Conservation (phyloP, 1,139 yeast genomes). For the Blastobotrys ciferrii region DNA sequence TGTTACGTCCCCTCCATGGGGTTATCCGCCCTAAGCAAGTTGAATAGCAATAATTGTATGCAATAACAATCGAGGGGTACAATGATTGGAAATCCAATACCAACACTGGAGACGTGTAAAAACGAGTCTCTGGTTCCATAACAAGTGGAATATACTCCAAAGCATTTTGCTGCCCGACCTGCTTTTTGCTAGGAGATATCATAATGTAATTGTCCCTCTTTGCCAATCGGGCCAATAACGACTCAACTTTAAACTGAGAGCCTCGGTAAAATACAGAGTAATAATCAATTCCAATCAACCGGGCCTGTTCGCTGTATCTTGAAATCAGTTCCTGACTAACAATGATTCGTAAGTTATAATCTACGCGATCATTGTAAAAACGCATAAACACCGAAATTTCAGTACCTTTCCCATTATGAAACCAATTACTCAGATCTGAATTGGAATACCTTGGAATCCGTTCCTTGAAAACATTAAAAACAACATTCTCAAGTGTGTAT, state of each 20-base stretch:
- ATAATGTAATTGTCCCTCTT: constrained; percentile 71
- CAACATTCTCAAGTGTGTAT: constrained; percentile 76
- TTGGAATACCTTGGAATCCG: constrained; percentile 63
- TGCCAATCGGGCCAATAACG: constrained; percentile 69
- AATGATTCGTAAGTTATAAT: constrained; percentile 51
- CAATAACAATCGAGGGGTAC: constrained; percentile 89
- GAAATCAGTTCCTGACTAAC: constrained; percentile 64
- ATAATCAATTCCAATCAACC: constrained; percentile 86
- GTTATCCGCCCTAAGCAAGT: constrained; percentile 74
- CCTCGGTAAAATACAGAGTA: constrained; percentile 86
- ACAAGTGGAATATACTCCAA: constrained; percentile 85
- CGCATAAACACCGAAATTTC: constrained; percentile 43
- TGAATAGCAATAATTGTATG: constrained; percentile 88
- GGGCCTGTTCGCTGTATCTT: constrained; percentile 77
- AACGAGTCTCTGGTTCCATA: constrained; percentile 85
- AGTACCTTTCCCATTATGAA: constrained; percentile 26
- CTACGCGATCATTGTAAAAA: constrained; percentile 54
- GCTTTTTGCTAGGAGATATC: constrained; percentile 75
- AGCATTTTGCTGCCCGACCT: constrained; percentile 83
- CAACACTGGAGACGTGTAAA: constrained; percentile 82
- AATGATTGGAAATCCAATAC: constrained; percentile 92
- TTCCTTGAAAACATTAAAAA: constrained; percentile 62
- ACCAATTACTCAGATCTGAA: constrained; percentile 53
- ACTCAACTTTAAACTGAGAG: constrained; percentile 90
- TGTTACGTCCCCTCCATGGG: constrained; percentile 49